Conservation (phyloP, 2,329 filamentous ascomycete genomes). For the Aspergillus sp. region DNA sequence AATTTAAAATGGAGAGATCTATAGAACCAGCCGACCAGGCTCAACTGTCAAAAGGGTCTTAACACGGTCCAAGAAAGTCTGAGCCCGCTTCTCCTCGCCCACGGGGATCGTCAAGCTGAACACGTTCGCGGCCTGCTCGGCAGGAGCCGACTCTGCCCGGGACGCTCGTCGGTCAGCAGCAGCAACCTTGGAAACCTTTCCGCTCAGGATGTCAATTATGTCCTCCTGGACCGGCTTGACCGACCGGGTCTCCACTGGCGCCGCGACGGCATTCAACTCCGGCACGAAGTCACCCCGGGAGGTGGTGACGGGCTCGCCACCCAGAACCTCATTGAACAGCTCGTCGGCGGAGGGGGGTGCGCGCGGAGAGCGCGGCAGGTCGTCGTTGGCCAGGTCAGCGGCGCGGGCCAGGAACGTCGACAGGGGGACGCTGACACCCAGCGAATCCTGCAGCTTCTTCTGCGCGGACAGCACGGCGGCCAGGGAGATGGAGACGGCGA, state of each 20-base stretch:
- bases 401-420: conserved; percentile 86
- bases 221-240: conserved; percentile 59
- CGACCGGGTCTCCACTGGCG: conserved; percentile 29
- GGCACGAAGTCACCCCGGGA: conserved; percentile 68
- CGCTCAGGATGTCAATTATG: conserved; percentile 78
- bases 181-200: conserved; percentile 37
- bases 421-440: conserved; percentile 79
- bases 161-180: conserved; percentile 20
- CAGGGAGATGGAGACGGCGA: conserved; percentile 77
- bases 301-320: conserved; percentile 46
- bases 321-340: conserved; percentile 86
- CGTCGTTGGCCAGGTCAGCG: conserved; percentile 81
- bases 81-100: conserved; percentile 78
- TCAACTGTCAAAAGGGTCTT: conserved; percentile 81
- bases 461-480: conserved; percentile 76
- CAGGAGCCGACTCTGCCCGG: conserved; percentile 40
- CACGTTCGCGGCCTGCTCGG: conserved; percentile 61
- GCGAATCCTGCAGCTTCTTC: conserved; percentile 71
- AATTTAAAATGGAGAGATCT: conserved; percentile 15
- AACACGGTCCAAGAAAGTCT: conserved; percentile 79
- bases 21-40: conserved; percentile 69
- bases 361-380: conserved; percentile 67
- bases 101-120: conserved; percentile 79
- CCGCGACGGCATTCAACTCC: conserved; percentile 60
- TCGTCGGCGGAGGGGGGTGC: conserved; percentile 71